Base-by-base conservation (phyloP, 345 rosid genomes). In the Atalantia buxifolia region DNA sequence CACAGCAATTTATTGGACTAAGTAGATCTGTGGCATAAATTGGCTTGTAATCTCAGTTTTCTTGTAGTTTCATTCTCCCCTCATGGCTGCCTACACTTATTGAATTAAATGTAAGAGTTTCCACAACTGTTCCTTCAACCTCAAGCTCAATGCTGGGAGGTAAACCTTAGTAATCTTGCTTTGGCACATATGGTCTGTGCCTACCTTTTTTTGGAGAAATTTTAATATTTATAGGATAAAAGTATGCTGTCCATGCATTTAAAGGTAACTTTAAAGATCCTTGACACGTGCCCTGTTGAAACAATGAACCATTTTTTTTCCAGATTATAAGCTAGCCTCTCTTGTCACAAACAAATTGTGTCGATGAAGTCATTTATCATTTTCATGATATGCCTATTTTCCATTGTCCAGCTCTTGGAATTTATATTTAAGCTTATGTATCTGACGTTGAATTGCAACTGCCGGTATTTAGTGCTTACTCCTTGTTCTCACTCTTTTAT, bases 221-320 rank as follows among this genome's bases (percentile, higher is more conserved):
- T 63, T 48, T 14, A 6, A 31, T 50, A 38, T 24, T 62, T 69
- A 10, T 30, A 48, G 42, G 56, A 14, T 21, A 31, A 19, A 63
- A 65, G 14, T 28, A 45, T 21, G 60, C 22, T 27, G 35, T 62
- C 22, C 30, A 33, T 63, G 8, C 28, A 16, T 77, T 66, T 48
- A 56, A 35, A 59, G 22, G 72, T 78, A 77, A 22, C n/a, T 77
- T 66, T 48, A 56, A 66, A 59, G 22, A 77, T 76, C 79, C 35
- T 69, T 16, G n/a, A 21, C 73, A 69, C 5, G 8, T 69, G 57
- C 59, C 56, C 27, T 53, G 9, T 53, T 19, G 48, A 30, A 65
- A 45, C 28, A 45, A 24, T 61, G 67, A 40, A 74, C 53, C n/a
- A 16, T 33, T 53, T 35, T 35, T 76, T 38, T 9, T 65, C 33